Evolutionary conservation across 306 rosid species (phyloP).

Genomic region (Malus sieversii): DNA sequence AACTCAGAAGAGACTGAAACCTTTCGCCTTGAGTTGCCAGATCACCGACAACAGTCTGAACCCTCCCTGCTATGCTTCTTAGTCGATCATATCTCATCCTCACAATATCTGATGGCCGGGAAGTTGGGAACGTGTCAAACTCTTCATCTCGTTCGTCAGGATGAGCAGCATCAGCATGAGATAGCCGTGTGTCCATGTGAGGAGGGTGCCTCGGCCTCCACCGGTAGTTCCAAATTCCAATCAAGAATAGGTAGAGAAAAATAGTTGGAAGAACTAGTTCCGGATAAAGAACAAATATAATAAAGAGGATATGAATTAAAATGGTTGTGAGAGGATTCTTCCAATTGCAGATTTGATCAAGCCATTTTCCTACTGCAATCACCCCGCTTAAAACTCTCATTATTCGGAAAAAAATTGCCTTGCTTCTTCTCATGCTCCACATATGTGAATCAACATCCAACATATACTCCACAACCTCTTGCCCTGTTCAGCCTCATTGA

Average conservation of each 20-base stretch:
- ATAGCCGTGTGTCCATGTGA: slow-evolving; percentile 78
- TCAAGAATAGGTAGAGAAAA: slow-evolving; percentile 76
- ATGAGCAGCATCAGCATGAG: slow-evolving; percentile 76
- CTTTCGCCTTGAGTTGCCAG: slow-evolving; percentile 92
- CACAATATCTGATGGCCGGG: slow-evolving; percentile 45
- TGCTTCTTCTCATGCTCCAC: slow-evolving; percentile 98
- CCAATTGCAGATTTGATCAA: slow-evolving; percentile 88
- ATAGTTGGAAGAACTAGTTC: slow-evolving; percentile 77
- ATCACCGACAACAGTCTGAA: slow-evolving; percentile 77
- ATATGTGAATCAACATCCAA: slow-evolving; percentile 85
- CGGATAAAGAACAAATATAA: slow-evolving; percentile 72
- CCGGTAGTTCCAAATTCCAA: slow-evolving; percentile 84
- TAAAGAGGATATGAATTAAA: slow-evolving; percentile 69
- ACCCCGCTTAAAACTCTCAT: slow-evolving; percentile 67
- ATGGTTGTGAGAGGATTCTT: slow-evolving; percentile 78
- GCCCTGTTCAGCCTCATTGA: slow-evolving; percentile 66
- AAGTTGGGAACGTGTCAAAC: slow-evolving; percentile 77
- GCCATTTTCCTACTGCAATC: slow-evolving; percentile 73
- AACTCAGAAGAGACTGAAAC: slow-evolving; percentile 64
- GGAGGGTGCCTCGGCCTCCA: slow-evolving; percentile 84
- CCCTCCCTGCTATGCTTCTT: slow-evolving; percentile 86
- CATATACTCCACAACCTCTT: slow-evolving; percentile 86
- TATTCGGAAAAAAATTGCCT: slow-evolving; percentile 88
- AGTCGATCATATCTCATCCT: slow-evolving; percentile 80
- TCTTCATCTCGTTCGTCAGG: slow-evolving; percentile 85